Base-by-base conservation (phyloP, 2,329 filamentous ascomycete genomes). In the Alternaria postmessia region DNA sequence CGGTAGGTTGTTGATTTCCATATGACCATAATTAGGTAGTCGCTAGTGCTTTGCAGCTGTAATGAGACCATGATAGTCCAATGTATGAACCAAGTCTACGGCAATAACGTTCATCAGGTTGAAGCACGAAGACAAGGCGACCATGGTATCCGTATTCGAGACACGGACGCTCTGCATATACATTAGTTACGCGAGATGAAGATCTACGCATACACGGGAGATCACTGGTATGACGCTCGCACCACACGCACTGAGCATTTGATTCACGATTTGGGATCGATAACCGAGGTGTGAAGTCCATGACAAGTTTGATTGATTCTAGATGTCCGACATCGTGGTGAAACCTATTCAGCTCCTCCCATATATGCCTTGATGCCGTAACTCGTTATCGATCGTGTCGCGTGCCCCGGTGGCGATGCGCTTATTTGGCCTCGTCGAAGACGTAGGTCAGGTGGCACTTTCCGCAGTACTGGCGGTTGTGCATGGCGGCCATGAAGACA, bases 401-500 rank as follows among this genome's bases (percentile, higher is more conserved):
- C 44, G 47, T 58, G 18, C 60, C 34, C 52, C 59, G 54, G 54
- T 57, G 32, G 41, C 47, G 60, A 64, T 56, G 59, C 70, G 62
- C 69, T 72, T 86, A 86, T 75, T 86, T 87, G 76, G 84, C 83
- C 80, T 89, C 87, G 79, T 89, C 88, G 79, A 89, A 89, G 79
- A 89, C 87, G 80, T 89, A 90, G 81, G 88, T 90, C 72, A 89
- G 83, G 81, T 89, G 88, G 84, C 88, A 90, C 77, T 85, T 85
- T 72, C 87, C 88, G 80, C 93, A 97, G 91, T 97, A 97, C 86
- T 99, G 96, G 83, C 95, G 93, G 87, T 99, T 96, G 86, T 96
- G 91, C 94, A 98, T 98, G 82, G 95, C 93, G 82, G 95, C 95
- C 95, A 99, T 99, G 91, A 99, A 99, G 87, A 99, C 91, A 94